phyloP scores from a whole-genome alignment of 164 flowering plant species.

The Euptelea pleiosperma region DNA sequence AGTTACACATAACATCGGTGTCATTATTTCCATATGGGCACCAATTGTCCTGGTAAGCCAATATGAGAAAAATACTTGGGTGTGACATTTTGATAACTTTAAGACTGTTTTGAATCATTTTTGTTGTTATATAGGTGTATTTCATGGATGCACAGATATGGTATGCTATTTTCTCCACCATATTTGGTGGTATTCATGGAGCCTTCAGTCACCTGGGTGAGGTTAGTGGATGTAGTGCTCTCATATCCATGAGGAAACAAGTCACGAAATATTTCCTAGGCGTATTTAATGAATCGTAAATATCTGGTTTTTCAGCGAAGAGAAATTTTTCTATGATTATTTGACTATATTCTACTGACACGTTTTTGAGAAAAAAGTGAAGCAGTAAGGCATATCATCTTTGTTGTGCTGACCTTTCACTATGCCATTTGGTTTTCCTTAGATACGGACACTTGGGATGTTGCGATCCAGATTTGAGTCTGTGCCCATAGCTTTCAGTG shows the following conservation, averaged over 20 bases:
- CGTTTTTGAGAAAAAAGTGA: background rate
- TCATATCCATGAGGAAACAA: background rate
- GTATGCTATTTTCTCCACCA: slow-evolving; percentile 92
- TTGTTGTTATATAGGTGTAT: slow-evolving; percentile 58
- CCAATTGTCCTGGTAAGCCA: slow-evolving; percentile 85
- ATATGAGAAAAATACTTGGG: too few species aligned
- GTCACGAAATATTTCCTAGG: background rate
- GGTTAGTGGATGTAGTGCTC: slow-evolving; percentile 46
- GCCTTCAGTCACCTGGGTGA: slow-evolving; percentile 97
- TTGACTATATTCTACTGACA: background rate
- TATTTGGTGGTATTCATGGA: slow-evolving; percentile 88
- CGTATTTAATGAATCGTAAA: background rate
- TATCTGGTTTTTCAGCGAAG: too few species aligned
- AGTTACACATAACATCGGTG: slow-evolving; percentile 71
- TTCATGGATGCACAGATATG: slow-evolving; percentile 98
- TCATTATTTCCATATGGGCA: slow-evolving; percentile 86
- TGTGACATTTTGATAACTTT: background rate
- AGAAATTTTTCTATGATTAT: too few species aligned
- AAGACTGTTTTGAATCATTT: background rate
- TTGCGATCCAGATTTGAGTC: slow-evolving; percentile 83
- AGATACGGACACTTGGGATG: slow-evolving; percentile 99
- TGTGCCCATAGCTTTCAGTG: slow-evolving; percentile 70
- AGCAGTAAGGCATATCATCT: background rate
- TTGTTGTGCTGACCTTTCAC: background rate
- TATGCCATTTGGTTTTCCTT: slow-evolving; percentile 7